Conservation (phyloP, 306 rosid genomes). For the Malus domestica region DNA sequence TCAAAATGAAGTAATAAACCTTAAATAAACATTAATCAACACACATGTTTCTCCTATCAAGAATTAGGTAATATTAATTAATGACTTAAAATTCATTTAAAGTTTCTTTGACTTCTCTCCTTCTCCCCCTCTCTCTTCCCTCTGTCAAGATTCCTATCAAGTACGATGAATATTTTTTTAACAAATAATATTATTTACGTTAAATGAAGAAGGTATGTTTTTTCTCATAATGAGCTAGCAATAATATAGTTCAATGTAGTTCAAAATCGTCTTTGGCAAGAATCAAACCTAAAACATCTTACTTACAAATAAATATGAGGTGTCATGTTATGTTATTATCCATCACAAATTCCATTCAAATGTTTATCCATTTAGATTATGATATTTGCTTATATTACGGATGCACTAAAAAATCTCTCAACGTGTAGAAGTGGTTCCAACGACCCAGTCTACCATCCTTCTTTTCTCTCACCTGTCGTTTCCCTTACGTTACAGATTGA, state of each 20-base stretch:
- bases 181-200: no score
- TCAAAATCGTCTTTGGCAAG: fast-evolving
- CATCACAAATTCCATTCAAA: no score
- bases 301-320: no score
- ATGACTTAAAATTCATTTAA: not conserved
- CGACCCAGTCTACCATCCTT: constrained; percentile 41
- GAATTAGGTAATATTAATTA: not conserved
- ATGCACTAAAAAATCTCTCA: no score
- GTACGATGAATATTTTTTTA: no score
- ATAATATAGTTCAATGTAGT: no score
- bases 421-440: constrained; percentile 23
- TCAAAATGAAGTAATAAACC: not conserved
- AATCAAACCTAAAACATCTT: no score
- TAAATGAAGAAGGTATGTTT: fast-evolving
- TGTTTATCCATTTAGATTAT: no score
- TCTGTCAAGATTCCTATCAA: not conserved
- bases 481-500: constrained; percentile 52
- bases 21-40: not conserved
- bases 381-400: no score
- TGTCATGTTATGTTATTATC: no score
- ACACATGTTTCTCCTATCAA: not conserved
- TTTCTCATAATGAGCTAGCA: fast-evolving
- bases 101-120: not conserved
- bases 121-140: not conserved
- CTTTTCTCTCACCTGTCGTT: constrained; percentile 24